Percentiles rank a stretch among this genome's conserved stretches.
Evolutionary conservation across 2,329 filamentous ascomycete genomes (phyloP).

Genomic region (Zymoseptoria tritici): DNA sequence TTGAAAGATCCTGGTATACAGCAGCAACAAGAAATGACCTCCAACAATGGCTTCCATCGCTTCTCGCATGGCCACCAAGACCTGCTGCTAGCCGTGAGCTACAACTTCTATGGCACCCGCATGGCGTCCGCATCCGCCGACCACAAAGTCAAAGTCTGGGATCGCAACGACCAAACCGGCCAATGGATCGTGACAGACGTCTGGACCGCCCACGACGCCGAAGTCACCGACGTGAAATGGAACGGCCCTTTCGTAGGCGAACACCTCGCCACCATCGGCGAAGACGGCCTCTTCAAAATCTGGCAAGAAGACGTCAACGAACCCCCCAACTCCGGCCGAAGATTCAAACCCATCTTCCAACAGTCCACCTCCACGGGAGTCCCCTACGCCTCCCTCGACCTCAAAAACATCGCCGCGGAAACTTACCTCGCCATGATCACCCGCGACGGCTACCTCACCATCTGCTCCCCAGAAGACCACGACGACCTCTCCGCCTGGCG

Average conservation of each 20-base stretch:
- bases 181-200: slow-evolving; percentile 76
- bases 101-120: slow-evolving; percentile 87
- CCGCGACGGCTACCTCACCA: slow-evolving; percentile 67
- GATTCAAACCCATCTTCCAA: slow-evolving; percentile 66
- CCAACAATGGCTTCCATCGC: slow-evolving; percentile 40
- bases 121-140: slow-evolving; percentile 88
- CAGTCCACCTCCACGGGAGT: slow-evolving; percentile 59
- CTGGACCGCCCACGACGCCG: slow-evolving; percentile 83
- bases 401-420: slow-evolving; percentile 76
- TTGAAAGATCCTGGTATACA: not conserved
- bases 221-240: slow-evolving; percentile 91
- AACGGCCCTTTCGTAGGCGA: slow-evolving; percentile 84
- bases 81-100: slow-evolving; percentile 74
- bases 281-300: slow-evolving; percentile 82
- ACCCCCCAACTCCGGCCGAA: slow-evolving; percentile 62
- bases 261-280: slow-evolving; percentile 77
- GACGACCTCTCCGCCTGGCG: slow-evolving; percentile 73
- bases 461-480: slow-evolving; percentile 79
- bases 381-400: slow-evolving; percentile 69
- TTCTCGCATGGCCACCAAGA: slow-evolving; percentile 71
- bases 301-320: slow-evolving; percentile 89
- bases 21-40: slow-evolving; percentile 14
- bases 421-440: slow-evolving; percentile 81
- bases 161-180: slow-evolving; percentile 65
- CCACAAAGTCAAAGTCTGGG: slow-evolving; percentile 87